Base-by-base conservation (phyloP, 352 stramenopile genomes). In the Globisporangium parvum region DNA sequence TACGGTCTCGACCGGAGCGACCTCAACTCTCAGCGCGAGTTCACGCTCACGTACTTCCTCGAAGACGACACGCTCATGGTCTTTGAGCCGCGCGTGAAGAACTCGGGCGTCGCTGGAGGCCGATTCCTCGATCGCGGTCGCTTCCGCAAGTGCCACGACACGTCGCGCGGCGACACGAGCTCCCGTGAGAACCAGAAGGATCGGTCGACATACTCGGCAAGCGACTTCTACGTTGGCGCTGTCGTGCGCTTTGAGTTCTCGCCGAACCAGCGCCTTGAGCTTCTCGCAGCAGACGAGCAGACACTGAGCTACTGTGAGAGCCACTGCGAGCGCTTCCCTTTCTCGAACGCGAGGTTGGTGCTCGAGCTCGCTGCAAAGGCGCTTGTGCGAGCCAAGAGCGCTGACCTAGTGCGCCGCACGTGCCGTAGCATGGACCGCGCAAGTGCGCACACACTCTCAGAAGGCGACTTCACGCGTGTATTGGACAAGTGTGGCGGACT, bases 21-120 rank as follows among this genome's bases (percentile, higher is more conserved):
- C 42, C 48, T 75, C 28, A 77, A 89, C 48, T 56, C 59, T 0
- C 57, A 79, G 33, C 73, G 85, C 10, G 62, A 77, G 52, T 95
- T 96, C 58, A 75, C 93, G 12, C 51, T 96, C 53, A 88, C 78
- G 28, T 93, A 77, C 53, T 93, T 79, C 59, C 64, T 93, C 23
- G 80, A 84, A 28, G 82, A 95, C 54, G 82, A 87, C 47, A 93
- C 86, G 33, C 57, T 94, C 18, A 58, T 73, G 3, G 73, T 95
- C 11, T 93, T 85, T 55, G 85, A 95, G 54, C 79, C 81, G 17
- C 68, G 61, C 14, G 62, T 87, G 9, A 60, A 68, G 42, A 94
- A 93, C 60, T 89, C 78, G 9, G 86, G 86, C 17, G 61, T 89
- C 15, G 35, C 53, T 3, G 78, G 76, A 10, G 85, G 85, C 0